phyloP scores from a whole-genome alignment of 2,329 filamentous ascomycete genomes.

The Cercospora sp. region DNA sequence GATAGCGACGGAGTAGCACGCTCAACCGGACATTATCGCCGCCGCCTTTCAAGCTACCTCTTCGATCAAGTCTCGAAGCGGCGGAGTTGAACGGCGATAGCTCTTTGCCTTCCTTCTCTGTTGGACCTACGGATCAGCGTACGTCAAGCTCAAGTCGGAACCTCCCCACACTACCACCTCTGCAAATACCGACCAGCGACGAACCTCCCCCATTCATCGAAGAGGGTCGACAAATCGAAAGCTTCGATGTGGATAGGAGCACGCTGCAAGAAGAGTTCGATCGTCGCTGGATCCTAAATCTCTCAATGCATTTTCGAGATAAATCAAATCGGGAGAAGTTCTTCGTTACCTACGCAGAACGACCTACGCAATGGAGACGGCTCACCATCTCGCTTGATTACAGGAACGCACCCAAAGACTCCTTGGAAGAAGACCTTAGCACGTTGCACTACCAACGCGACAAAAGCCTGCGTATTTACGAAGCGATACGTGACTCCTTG shows the following conservation, averaged over 20 bases:
- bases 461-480: slow-evolving; percentile 90
- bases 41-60: slow-evolving; percentile 40
- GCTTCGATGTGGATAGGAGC: slow-evolving; percentile 53
- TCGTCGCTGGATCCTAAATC: slow-evolving; percentile 82
- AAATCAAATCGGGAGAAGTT: slow-evolving; percentile 93
- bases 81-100: slow-evolving; percentile 13
- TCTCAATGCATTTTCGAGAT: slow-evolving; percentile 98
- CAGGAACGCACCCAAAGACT: slow-evolving; percentile 73
- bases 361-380: slow-evolving; percentile 75
- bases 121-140: slow-evolving; percentile 5
- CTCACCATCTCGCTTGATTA: slow-evolving; percentile 96
- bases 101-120: slow-evolving; percentile 7
- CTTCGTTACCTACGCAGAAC: slow-evolving; percentile 90
- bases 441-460: slow-evolving; percentile 81
- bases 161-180: slow-evolving; percentile 25
- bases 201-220: slow-evolving; percentile 19
- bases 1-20: slow-evolving; percentile 49
- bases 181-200: slow-evolving; percentile 27
- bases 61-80: slow-evolving; percentile 44
- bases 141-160: slow-evolving; percentile 18
- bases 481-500: slow-evolving; percentile 88
- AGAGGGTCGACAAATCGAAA: slow-evolving; percentile 38
- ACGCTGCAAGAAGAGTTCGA: slow-evolving; percentile 80
- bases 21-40: slow-evolving; percentile 48
- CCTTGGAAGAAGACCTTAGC: slow-evolving; percentile 80